Evolutionary conservation across 305 asterid species (phyloP), one percentile per base, ranked within the genome.

Genomic region (Fraxinus velutina): DNA sequence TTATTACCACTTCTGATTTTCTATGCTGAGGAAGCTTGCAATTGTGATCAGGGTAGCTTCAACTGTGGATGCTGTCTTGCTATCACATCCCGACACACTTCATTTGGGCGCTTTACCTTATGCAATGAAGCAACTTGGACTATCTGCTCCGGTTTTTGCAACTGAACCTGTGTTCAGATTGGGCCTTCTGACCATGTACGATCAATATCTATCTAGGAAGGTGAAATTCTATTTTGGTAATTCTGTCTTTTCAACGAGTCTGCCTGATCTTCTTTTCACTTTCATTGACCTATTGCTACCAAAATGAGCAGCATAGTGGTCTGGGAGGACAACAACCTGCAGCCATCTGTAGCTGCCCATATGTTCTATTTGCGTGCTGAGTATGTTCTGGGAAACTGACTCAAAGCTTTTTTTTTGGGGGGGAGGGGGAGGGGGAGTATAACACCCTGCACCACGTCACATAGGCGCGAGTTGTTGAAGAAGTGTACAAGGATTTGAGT

Each of bases 31-130:
- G 60, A 81, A 77, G 57, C 50, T 85, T 17, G 76, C 33, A 44
- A 68, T 88, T 68, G 15, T 83, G 50, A 83, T 82, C 91, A 95
- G 99, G 96, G 97, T 96, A 82, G 97, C 99, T 84, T 86, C 97
- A 75, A 87, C 91, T 2, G 97, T 96, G 83, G 98, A 96, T 89
- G 98, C 98, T 57, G 96, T 96, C 78, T 86, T 96, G 93, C 90
- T 96, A 66, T 96, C 99, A 60, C 96, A 96, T 86, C 88, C 97
- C 12, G 99, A 96, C 90, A 94, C 97, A 78, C 96, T 94, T 83
- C 99, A 96, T 86, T 93, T 96, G 39, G 98, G 99, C 33, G 98
- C 98, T 72, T 88, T 96, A 84, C 96, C 99, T 1, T 96, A 94
- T 86, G 98, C 99, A 60, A 88, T 91, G 93, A 94, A 91, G 84